phyloP scores from a whole-genome alignment of 2,329 filamentous ascomycete species.

The Exophiala xenobiotica region DNA sequence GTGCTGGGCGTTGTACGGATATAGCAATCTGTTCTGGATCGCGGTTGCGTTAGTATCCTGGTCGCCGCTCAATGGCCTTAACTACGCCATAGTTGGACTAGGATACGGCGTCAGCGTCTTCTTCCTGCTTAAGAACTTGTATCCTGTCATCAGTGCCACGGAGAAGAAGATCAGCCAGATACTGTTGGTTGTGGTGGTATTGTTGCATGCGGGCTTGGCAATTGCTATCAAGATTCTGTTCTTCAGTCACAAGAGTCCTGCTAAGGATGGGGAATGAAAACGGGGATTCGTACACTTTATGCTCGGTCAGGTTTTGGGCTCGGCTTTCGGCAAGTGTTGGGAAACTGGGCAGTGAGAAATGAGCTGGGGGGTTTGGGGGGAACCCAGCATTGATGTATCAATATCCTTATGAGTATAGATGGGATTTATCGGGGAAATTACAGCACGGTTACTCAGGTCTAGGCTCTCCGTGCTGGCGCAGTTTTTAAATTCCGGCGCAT shows the following conservation, averaged over 20 bases:
- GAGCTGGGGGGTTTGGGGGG: neutral
- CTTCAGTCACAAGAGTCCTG: constrained; percentile 74
- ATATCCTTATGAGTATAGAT: neutral
- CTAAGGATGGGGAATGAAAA: constrained; percentile 39
- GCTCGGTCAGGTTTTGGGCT: neutral
- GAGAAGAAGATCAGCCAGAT: constrained; percentile 90
- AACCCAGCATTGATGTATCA: neutral
- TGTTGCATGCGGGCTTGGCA: constrained; percentile 82
- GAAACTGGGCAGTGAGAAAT: neutral
- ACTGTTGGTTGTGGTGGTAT: constrained; percentile 77
- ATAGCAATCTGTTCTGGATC: constrained; percentile 96
- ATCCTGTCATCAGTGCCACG: constrained; percentile 87
- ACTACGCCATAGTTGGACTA: constrained; percentile 89
- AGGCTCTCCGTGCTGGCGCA: too few species aligned
- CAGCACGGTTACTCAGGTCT: too few species aligned
- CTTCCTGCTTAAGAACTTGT: constrained; percentile 82
- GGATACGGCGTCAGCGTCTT: constrained; percentile 79
- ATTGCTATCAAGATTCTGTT: constrained; percentile 96
- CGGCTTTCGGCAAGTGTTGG: neutral
- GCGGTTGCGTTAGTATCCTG: constrained; percentile 88
- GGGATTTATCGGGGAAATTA: too few species aligned
- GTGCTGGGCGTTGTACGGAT: constrained; percentile 93
- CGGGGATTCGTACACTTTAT: constrained; percentile 10
- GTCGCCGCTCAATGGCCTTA: constrained; percentile 80
- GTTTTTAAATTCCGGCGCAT: too few species aligned